Base-by-base conservation (phyloP, 2,329 filamentous ascomycete genomes). In the Teratosphaeria zuluensis region DNA sequence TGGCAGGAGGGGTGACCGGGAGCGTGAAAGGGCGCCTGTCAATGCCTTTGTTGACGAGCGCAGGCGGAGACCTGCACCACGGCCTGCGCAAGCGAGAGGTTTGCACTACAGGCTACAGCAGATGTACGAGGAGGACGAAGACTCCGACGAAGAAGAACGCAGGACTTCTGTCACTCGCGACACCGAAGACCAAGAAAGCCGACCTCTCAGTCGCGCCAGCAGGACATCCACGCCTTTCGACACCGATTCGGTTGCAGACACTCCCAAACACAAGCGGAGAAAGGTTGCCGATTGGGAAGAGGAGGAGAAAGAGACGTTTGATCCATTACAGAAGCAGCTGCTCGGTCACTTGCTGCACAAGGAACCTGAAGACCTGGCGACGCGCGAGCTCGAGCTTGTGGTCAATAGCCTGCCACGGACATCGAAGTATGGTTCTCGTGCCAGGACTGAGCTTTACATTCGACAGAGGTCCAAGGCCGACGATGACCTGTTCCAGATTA, bases 391-490 rank as follows among this genome's bases (percentile, higher is more conserved):
- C 52, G 86, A 89, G 74, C 61, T 75, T 69, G 63, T 75, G 70
- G 60, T 79, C 72, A 69, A 77, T 72, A 67, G 88, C 76, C 71
- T 83, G 31, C 80, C 81, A 24, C 75, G 80, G 28, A 75, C 73
- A 42, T 80, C 79, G n/a, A 78, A 77, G 71, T 94, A 95, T 72
- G 85, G 88, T 63, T 94, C 92, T 73, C 79, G 90, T 46, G 83
- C 88, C 46, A 77, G 85, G 52, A 84, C 86, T 42, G 81, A 89
- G 21, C 83, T 88, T 59, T 81, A 82, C 57, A 82, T 86, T 53
- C 83, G 88, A 55, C 94, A 95, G 73, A 84, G 89, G 54, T 88
- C 87, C 66, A 92, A 91, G 76, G 90, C 90, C 70, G 89, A 92
- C 59, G 89, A 92, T 66, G 88, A 90, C 65, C 78, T 92, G 4